Conservation (phyloP, 805 yeast genomes). For the Ascoidea tarda region DNA sequence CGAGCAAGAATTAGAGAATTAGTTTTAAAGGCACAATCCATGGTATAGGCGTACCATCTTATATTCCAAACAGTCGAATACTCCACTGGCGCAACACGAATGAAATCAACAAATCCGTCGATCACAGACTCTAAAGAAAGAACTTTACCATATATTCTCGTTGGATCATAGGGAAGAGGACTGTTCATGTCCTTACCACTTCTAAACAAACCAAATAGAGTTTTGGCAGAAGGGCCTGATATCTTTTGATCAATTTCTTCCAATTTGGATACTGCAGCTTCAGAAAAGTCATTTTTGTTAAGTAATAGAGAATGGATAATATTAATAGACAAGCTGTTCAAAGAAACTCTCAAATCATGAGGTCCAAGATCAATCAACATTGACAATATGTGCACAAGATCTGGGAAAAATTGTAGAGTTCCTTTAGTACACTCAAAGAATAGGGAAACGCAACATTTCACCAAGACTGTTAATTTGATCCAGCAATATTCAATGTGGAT, state of each 20-base stretch:
- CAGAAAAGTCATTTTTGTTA: constrained; percentile 32
- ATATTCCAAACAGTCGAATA: constrained; percentile 31
- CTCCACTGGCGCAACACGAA: constrained; percentile 24
- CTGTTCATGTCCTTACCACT: background rate
- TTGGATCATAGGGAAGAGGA: constrained; percentile 18
- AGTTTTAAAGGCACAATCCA: constrained; percentile 42
- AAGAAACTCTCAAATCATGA: constrained; percentile 37
- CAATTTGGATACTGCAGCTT: constrained; percentile 24
- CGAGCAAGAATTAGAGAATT: constrained; percentile 49
- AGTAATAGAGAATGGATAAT: constrained; percentile 55
- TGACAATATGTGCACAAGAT: background rate
- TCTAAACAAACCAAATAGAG: constrained; percentile 57
- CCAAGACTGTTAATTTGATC: constrained; percentile 58
- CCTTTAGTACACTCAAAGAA: constrained; percentile 37
- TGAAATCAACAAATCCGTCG: constrained; percentile 35
- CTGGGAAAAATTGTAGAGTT: background rate
- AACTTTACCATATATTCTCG: constrained; percentile 24
- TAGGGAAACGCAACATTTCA: constrained; percentile 45
- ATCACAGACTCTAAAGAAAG: constrained; percentile 42
- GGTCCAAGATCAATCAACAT: constrained; percentile 32
- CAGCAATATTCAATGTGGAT: constrained; percentile 40
- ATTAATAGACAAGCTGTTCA: constrained; percentile 50
- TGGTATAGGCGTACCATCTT: constrained; percentile 49
- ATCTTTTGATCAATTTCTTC: constrained; percentile 26
- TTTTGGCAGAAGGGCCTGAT: constrained; percentile 48